Evolutionary conservation across 192 early-diverging fungal genomes (phyloP).

Genomic region (Kappamyces sp.): DNA sequence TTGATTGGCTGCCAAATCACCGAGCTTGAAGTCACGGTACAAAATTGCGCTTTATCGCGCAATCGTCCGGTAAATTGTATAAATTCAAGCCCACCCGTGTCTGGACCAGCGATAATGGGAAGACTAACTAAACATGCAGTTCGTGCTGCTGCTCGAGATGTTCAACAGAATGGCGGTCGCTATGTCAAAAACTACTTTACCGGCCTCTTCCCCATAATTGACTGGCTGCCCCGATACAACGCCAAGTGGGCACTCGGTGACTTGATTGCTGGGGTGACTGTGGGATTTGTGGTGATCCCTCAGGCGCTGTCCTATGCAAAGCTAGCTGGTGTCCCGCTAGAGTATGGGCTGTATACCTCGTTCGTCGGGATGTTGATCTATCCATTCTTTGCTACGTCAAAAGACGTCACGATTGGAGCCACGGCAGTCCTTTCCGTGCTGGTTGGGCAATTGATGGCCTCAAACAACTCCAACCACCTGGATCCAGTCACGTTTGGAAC

Average conservation of each 20-base stretch:
- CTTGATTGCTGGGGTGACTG: conserved; percentile 65
- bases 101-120: no score
- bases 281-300: conserved; percentile 68
- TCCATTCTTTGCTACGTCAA: conserved; percentile 65
- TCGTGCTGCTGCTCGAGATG: no score
- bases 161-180: no score
- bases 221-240: conserved; percentile 54
- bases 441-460: conserved; percentile 57
- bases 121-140: no score
- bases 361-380: conserved; percentile 68
- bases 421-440: conserved; percentile 75
- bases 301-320: conserved; percentile 69
- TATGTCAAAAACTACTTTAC: no score
- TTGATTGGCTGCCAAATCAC: no score
- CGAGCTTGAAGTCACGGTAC: no score
- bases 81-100: no score
- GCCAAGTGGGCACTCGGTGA: conserved; percentile 64
- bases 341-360: conserved; percentile 72
- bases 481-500: conserved; percentile 46
- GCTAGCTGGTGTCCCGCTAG: conserved; percentile 62
- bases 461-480: conserved; percentile 22
- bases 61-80: no score
- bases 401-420: conserved; percentile 66
- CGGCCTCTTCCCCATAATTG: conserved; percentile 37
- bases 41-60: no score